Evolutionary conservation across 2,329 filamentous ascomycete genomes (phyloP).

Genomic region (Stagonosporopsis vannaccii): DNA sequence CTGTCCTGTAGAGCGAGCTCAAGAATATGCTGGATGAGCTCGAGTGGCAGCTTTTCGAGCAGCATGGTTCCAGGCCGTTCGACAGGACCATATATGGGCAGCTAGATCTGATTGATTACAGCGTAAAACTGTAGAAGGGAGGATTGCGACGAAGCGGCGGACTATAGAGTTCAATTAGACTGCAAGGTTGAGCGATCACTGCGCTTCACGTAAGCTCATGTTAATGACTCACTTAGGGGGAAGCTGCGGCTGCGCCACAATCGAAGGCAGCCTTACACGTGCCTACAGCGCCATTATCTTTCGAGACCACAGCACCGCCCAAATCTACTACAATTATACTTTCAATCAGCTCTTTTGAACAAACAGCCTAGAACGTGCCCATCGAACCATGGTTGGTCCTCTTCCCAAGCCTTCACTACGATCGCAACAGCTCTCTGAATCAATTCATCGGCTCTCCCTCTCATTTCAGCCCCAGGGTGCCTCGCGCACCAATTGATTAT

Average conservation of each 20-base stretch:
- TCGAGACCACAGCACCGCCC: no score
- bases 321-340: neutral
- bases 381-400: neutral
- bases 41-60: conserved; percentile 3
- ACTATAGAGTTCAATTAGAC: no score
- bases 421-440: neutral
- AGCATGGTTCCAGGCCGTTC: neutral
- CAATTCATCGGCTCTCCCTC: neutral
- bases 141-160: no score
- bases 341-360: neutral
- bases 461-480: neutral
- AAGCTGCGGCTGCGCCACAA: neutral
- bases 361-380: neutral
- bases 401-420: neutral
- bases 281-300: no score
- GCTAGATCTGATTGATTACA: neutral
- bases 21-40: neutral
- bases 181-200: no score
- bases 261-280: neutral
- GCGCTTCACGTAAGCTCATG: no score
- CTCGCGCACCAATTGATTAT: conserved; percentile 1
- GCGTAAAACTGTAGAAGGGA: no score
- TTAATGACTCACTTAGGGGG: no score
- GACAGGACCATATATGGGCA: no score
- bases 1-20: neutral